These are phyloP conservation scores for Nasturtium officinale DNA, from an alignment of 345 rosid genomes.

Conservation along the genomic window DNA sequence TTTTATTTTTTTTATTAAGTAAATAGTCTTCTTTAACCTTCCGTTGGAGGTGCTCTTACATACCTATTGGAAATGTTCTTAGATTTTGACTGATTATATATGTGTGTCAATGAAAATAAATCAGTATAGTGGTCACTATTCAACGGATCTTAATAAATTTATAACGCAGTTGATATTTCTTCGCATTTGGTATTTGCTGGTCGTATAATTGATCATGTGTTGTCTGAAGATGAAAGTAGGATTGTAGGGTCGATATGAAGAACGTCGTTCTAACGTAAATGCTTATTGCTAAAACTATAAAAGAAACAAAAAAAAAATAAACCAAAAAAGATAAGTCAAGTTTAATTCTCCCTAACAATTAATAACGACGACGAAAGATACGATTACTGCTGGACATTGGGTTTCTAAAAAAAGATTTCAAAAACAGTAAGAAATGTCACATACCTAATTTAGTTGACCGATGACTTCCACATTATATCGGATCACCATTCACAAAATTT, in stretches of 20 bases:
- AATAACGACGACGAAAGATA: constrained; percentile 33
- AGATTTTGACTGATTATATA: constrained; percentile 8
- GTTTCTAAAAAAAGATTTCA: constrained; percentile 5
- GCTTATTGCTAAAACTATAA: neutral
- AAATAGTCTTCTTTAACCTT: too few relatives aligned
- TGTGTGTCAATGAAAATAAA: neutral
- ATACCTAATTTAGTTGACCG: constrained; percentile 42
- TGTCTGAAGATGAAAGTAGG: constrained; percentile 35
- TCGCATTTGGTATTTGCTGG: constrained; percentile 26
- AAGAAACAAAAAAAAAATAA: too few relatives aligned
- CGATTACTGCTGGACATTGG: constrained; percentile 37
- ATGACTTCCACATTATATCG: constrained; percentile 26
- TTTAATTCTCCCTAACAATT: constrained; percentile 28
- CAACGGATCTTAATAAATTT: constrained; percentile 8
- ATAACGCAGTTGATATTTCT: neutral
- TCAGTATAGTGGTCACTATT: constrained; percentile 28
- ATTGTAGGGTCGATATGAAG: constrained; percentile 37
- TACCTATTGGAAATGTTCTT: too few relatives aligned
- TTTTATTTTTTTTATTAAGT: too few relatives aligned
- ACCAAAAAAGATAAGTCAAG: constrained; percentile 7
- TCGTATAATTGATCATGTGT: constrained; percentile 36
- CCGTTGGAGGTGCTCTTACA: too few relatives aligned
- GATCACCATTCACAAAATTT: constrained; percentile 27
- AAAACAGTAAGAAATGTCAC: constrained; percentile 23
- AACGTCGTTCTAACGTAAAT: constrained; percentile 30